Conservation (phyloP, 306 rosid genomes). For the Vachellia collinsii region DNA sequence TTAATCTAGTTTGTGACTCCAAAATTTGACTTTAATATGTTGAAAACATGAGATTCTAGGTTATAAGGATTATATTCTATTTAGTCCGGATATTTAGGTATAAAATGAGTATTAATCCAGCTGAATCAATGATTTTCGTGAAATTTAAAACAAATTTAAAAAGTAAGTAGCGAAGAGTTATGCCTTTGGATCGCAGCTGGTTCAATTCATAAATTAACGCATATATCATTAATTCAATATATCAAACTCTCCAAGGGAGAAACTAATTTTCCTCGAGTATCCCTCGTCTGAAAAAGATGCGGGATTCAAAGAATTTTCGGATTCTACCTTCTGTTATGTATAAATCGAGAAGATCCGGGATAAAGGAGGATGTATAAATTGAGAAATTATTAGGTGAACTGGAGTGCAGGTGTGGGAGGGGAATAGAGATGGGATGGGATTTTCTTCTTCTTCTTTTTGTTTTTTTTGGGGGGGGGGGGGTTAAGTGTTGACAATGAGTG, state of each 20-base stretch:
- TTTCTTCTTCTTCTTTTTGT: too few species aligned
- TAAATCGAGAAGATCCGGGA: too few species aligned
- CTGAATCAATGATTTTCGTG: not conserved
- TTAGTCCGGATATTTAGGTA: not conserved
- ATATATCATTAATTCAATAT: too few species aligned
- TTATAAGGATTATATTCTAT: not conserved
- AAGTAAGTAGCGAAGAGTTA: not conserved
- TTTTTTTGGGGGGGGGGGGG: too few species aligned
- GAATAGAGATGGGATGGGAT: too few species aligned
- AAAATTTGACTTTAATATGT: not conserved
- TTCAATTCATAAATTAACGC: too few species aligned
- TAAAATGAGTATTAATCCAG: not conserved
- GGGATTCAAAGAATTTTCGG: not conserved
- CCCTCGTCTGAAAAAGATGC: not conserved
- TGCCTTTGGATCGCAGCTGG: too few species aligned
- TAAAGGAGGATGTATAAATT: too few species aligned
- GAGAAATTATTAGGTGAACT: too few species aligned
- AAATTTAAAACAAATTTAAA: not conserved
- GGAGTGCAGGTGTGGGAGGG: too few species aligned
- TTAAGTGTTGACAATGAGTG: too few species aligned
- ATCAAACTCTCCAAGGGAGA: not conserved
- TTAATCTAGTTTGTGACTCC: not conserved
- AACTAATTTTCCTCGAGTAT: not conserved
- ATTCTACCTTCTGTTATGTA: not conserved
- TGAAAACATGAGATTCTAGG: not conserved